A percentile compares a stretch with the other conserved stretches of the same genome.
phyloP scores from a whole-genome alignment of 2,329 filamentous ascomycete species.

The Apiospora hydei region DNA sequence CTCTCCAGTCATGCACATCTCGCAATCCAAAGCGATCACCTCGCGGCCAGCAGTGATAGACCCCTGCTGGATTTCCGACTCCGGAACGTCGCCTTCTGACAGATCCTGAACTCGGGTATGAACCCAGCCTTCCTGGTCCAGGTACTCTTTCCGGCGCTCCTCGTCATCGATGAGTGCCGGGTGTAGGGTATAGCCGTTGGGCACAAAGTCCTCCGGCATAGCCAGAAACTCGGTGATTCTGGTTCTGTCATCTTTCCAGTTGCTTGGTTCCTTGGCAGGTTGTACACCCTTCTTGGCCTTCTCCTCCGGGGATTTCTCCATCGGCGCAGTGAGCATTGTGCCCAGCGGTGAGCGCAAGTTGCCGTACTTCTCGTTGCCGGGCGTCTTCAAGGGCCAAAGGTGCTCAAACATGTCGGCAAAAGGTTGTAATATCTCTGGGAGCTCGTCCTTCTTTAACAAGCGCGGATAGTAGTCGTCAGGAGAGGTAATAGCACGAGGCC shows the following conservation, averaged over 20 bases:
- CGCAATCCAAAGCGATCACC: conserved; percentile 87
- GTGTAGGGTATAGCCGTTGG: conserved; percentile 86
- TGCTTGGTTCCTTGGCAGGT: conserved; percentile 67
- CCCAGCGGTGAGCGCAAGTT: conserved; percentile 88
- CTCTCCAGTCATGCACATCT: conserved; percentile 92
- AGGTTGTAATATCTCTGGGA: conserved; percentile 65
- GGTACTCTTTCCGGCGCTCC: conserved; percentile 60
- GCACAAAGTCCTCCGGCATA: conserved; percentile 74
- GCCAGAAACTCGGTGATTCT: conserved; percentile 83
- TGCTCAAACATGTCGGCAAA: conserved; percentile 85
- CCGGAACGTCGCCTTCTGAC: conserved; percentile 72
- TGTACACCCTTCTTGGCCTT: conserved; percentile 66
- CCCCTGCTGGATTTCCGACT: conserved; percentile 76
- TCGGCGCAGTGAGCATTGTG: conserved; percentile 79
- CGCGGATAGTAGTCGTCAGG: conserved; percentile 69
- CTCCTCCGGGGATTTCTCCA: conserved; percentile 73
- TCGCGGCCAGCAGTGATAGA: conserved; percentile 84
- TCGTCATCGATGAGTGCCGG: conserved; percentile 72
- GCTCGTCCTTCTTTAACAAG: conserved; percentile 55
- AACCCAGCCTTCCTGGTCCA: conserved; percentile 78
- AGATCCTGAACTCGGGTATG: conserved; percentile 74
- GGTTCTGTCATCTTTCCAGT: conserved; percentile 78
- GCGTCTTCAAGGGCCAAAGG: conserved; percentile 87
- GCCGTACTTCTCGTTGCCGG: conserved; percentile 82
- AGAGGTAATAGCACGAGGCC: conserved; percentile 48